Conservation (phyloP, 495 filamentous ascomycete species). For the Penicillium salamii region DNA sequence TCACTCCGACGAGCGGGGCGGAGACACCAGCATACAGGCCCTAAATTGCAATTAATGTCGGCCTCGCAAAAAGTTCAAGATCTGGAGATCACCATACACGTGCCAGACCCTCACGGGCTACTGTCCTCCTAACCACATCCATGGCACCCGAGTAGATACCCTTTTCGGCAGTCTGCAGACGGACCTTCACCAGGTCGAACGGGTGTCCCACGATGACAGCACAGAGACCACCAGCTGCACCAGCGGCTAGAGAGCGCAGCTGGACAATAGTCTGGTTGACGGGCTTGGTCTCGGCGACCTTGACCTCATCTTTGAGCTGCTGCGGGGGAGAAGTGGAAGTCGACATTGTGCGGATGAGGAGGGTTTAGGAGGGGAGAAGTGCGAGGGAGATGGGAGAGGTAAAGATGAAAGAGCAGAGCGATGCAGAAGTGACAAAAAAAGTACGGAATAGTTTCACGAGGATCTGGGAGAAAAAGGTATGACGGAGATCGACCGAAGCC, state of each 20-base stretch:
- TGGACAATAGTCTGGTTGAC: constrained; percentile 46
- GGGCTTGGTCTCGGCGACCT: constrained; percentile 32
- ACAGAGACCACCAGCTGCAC: constrained; percentile 90
- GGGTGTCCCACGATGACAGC: constrained; percentile 93
- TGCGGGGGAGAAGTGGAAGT: constrained; percentile 31
- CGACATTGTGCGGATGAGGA: constrained; percentile 24
- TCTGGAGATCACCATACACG: constrained; percentile 39
- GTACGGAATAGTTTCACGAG: too few relatives aligned
- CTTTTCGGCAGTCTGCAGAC: constrained; percentile 91
- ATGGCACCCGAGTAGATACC: constrained; percentile 88
- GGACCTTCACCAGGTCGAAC: constrained; percentile 96
- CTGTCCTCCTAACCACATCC: constrained; percentile 83
- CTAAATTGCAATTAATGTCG: constrained; percentile 27
- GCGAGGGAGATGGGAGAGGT: constrained; percentile 5
- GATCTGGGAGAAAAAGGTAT: constrained; percentile 9
- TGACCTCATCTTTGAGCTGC: constrained; percentile 33
- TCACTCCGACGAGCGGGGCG: constrained; percentile 91
- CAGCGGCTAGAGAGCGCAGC: constrained; percentile 79
- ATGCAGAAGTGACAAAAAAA: neutral
- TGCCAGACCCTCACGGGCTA: constrained; percentile 81
- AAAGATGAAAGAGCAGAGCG: neutral
- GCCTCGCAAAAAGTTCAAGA: neutral
- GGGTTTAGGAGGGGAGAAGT: constrained; percentile 3
- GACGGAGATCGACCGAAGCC: constrained; percentile 15
- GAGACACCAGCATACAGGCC: constrained; percentile 97